Conservation (phyloP, 805 yeast genomes). For the Komagataella phaffii region DNA sequence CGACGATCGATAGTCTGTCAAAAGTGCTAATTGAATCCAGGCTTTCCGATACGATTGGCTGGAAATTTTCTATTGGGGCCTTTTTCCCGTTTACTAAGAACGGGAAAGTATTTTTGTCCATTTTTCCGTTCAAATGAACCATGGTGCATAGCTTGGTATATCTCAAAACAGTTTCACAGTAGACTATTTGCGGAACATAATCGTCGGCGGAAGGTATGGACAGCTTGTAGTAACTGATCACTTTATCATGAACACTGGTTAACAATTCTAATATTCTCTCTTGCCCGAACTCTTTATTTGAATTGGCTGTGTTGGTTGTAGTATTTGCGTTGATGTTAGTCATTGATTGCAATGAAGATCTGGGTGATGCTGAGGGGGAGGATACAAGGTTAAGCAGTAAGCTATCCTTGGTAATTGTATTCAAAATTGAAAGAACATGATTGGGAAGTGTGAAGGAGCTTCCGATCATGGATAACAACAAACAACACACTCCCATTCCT, state of each 20-base stretch:
- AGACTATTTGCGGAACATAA: slow-evolving; percentile 70
- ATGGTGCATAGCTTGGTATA: slow-evolving; percentile 45
- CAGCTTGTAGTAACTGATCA: slow-evolving; percentile 28
- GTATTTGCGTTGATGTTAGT: slow-evolving; percentile 1
- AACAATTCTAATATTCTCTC: slow-evolving; percentile 21
- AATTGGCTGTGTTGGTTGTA: slow-evolving; percentile 2
- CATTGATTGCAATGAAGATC: slow-evolving; percentile 26
- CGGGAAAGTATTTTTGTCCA: slow-evolving; percentile 26
- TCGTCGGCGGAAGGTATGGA: slow-evolving; percentile 54
- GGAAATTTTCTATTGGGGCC: slow-evolving; percentile 7
- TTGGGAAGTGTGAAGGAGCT: slow-evolving; percentile 35
- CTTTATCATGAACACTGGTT: slow-evolving; percentile 21
- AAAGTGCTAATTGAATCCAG: neutral
- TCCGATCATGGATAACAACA: slow-evolving; percentile 45
- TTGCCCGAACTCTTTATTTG: slow-evolving; percentile 9
- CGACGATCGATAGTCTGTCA: slow-evolving; percentile 28
- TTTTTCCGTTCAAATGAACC: slow-evolving; percentile 33
- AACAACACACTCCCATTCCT: slow-evolving; percentile 54
- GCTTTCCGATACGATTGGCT: neutral
- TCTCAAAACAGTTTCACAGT: slow-evolving; percentile 58
- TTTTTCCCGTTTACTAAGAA: slow-evolving; percentile 27
- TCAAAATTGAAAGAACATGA: slow-evolving; percentile 9
- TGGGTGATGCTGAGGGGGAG: slow-evolving; percentile 29
- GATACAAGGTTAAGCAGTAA: slow-evolving; percentile 8
- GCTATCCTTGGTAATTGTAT: slow-evolving; percentile 12